Conservation (phyloP, 2,329 filamentous ascomycete species). For the Penicillium polonicum region DNA sequence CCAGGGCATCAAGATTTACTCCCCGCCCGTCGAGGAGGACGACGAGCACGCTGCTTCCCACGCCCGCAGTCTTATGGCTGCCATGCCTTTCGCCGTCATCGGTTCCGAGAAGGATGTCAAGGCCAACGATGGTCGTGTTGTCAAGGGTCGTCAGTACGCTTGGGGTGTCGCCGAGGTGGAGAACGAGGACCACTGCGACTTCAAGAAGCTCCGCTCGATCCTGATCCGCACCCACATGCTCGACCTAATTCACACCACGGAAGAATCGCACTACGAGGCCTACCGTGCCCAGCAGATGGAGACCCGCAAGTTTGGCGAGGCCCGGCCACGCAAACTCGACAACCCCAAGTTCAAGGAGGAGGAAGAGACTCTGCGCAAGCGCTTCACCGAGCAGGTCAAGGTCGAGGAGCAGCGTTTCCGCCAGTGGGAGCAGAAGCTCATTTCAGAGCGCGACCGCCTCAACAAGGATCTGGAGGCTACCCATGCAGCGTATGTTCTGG, state of each 20-base stretch:
- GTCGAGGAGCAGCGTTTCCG: slow-evolving; percentile 99
- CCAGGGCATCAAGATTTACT: slow-evolving; percentile 99
- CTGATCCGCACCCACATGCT: slow-evolving; percentile 99
- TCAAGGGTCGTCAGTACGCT: slow-evolving; percentile 98
- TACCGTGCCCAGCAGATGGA: slow-evolving; percentile 99
- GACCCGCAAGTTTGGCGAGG: slow-evolving; percentile 98
- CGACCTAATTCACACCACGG: slow-evolving; percentile 98
- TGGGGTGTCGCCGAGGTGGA: slow-evolving; percentile 99
- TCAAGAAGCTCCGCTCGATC: slow-evolving; percentile 99
- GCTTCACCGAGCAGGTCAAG: slow-evolving; percentile 99
- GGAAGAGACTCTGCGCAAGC: slow-evolving; percentile 95
- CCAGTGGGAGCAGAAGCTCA: slow-evolving; percentile 99
- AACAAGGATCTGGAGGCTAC: slow-evolving; percentile 99
- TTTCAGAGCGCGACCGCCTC: slow-evolving; percentile 94
- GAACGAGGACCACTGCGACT: slow-evolving; percentile 99
- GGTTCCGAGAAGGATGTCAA: slow-evolving; percentile 99
- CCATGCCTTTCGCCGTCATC: slow-evolving; percentile 98
- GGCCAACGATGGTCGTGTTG: slow-evolving; percentile 90
- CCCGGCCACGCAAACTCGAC: slow-evolving; percentile 93
- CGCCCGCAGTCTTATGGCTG: slow-evolving; percentile 88
- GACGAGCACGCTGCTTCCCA: slow-evolving; percentile 95
- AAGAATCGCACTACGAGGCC: slow-evolving; percentile 98
- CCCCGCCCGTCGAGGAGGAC: slow-evolving; percentile 95
- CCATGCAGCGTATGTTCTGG: slow-evolving; percentile 66
- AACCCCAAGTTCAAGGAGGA: slow-evolving; percentile 99